Conservation (phyloP, 2,329 filamentous ascomycete species). For the Aureobasidium sp. region DNA sequence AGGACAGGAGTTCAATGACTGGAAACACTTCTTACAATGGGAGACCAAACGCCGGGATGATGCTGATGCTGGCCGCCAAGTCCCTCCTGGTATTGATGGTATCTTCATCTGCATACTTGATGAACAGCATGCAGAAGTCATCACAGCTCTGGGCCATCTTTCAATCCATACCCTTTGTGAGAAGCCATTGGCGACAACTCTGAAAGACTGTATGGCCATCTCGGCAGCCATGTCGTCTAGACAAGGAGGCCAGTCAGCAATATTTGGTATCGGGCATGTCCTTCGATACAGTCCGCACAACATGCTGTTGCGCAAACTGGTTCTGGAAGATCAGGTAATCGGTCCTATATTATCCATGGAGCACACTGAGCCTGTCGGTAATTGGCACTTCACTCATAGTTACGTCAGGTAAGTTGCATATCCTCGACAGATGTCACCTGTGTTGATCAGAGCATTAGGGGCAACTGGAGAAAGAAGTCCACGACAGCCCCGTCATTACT, state of each 20-base stretch:
- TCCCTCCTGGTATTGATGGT: constrained; percentile 40
- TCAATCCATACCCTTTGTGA: constrained; percentile 85
- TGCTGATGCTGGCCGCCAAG: constrained; percentile 35
- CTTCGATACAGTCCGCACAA: constrained; percentile 91
- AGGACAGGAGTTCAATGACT: constrained; percentile 63
- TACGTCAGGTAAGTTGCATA: constrained; percentile 56
- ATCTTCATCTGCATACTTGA: constrained; percentile 72
- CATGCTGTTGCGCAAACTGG: constrained; percentile 67
- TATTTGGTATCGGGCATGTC: constrained; percentile 93
- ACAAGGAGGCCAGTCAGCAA: constrained; percentile 26
- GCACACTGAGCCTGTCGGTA: constrained; percentile 90
- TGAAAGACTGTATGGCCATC: constrained; percentile 71
- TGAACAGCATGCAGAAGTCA: constrained; percentile 76
- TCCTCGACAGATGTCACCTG: neutral
- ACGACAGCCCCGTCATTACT: constrained; percentile 72
- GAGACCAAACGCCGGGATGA: constrained; percentile 55
- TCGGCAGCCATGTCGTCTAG: constrained; percentile 45
- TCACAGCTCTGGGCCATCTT: constrained; percentile 60
- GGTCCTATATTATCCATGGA: constrained; percentile 80
- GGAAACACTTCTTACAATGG: constrained; percentile 67
- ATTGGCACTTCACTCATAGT: constrained; percentile 90
- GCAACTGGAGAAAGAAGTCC: constrained; percentile 83
- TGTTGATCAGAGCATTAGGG: constrained; percentile 36
- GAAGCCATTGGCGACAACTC: constrained; percentile 78
- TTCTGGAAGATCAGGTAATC: constrained; percentile 66